Evolutionary conservation across 2,329 filamentous ascomycete species (phyloP), one percentile per base, ranked within the genome.

Genomic region (Colletotrichum sp.): DNA sequence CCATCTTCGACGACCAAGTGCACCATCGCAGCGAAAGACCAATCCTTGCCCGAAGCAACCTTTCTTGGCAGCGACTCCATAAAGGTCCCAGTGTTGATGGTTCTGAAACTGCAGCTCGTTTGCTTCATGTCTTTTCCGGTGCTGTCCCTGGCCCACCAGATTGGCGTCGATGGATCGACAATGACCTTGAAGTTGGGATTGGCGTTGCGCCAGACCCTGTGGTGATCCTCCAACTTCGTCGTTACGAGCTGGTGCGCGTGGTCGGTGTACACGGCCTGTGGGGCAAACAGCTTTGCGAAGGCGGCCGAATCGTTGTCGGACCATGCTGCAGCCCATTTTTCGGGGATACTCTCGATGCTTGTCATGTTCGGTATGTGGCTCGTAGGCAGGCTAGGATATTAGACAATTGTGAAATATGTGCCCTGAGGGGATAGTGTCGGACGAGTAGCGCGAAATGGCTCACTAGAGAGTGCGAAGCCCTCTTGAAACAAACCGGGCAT

Each of bases 381-480:
- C n/a, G 21, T 13, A 21, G 43, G 43, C 21, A 8, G 43, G 2
- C 6, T 51, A 24, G 43, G n/a, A 18, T 7, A 21, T 21, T 21
- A 51, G 43, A 13, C 6, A 2, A n/a, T 6, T 51, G 43, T 7
- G 43, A n/a, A 51, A 21, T 13, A 1, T 8, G 43, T n/a, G 12
- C 43, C 11, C 43, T 43, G 0, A 21, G 43, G 12, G 21, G 43
- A 18, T 13, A 21, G 43, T 51, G 43, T 11, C 11, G 43, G n/a
- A 6, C 13, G 0, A 0, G 1, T 21, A 8, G 21, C 6, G 21
- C n/a, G 43, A 51, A 51, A 51, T n/a, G 13, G 1, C n/a, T 13
- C n/a, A 24, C 0, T 51, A 11, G 2, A 51, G 21, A 12, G 38
- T 9, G 11, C 18, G 18, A 47, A 18, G n/a, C 4, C 1, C 11